A percentile compares a stretch with the other conserved stretches of the same genome.
phyloP scores from a whole-genome alignment of 2,329 filamentous ascomycete genomes.

The Aspergillus persii region DNA sequence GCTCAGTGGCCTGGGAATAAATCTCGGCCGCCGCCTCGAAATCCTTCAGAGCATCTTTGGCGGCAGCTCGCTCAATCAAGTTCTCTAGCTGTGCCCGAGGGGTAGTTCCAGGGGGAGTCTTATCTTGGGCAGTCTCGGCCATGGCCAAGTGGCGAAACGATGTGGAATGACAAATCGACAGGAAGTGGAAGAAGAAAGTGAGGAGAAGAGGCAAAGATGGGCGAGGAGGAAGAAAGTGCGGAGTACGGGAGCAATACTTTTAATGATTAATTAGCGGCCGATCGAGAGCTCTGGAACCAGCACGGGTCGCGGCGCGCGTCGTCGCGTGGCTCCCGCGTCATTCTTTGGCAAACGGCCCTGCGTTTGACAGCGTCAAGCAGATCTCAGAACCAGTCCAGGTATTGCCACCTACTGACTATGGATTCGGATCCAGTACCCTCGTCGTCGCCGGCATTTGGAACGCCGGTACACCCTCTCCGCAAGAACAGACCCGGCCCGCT shows the following conservation, averaged over 20 bases:
- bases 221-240: neutral
- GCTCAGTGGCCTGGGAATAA: conserved; percentile 82
- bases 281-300: neutral
- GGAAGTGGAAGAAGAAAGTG: neutral
- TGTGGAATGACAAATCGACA: neutral
- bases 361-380: neutral
- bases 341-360: neutral
- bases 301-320: neutral
- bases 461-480: conserved; percentile 72
- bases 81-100: conserved; percentile 68
- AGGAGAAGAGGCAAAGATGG: neutral
- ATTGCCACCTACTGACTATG: conserved; percentile 16
- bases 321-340: neutral
- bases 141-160: conserved; percentile 15
- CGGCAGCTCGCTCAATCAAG: conserved; percentile 74
- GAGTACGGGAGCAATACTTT: neutral
- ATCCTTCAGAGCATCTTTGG: conserved; percentile 85
- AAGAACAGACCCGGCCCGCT: conserved; percentile 42
- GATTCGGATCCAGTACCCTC: conserved; percentile 63
- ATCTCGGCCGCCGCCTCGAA: conserved; percentile 82
- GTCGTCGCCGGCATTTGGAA: conserved; percentile 86
- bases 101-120: conserved; percentile 20
- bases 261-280: neutral
- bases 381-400: too few species aligned
- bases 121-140: conserved; percentile 20